Evolutionary conservation across 2,329 filamentous ascomycete species (phyloP).

Genomic region (Talaromyces islandicus): DNA sequence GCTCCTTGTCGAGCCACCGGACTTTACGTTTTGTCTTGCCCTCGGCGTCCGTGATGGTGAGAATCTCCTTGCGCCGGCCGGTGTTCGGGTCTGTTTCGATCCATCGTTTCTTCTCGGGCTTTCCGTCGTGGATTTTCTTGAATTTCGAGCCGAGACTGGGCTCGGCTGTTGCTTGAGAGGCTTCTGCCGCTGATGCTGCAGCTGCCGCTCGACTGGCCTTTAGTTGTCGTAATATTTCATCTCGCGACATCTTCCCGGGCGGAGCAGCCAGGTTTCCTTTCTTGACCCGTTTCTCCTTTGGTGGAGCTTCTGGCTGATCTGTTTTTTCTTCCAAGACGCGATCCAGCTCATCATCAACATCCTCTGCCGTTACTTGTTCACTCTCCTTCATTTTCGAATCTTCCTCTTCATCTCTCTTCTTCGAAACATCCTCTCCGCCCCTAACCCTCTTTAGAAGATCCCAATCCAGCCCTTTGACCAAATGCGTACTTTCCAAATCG

Average conservation of each 20-base stretch:
- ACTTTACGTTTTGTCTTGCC: conserved; percentile 59
- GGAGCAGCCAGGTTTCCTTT: conserved; percentile 46
- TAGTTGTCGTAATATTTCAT: conserved; percentile 55
- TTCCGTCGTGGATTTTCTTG: conserved; percentile 45
- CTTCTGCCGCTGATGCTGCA: conserved; percentile 30
- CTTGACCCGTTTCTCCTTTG: conserved; percentile 42
- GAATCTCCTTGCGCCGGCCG: conserved; percentile 49
- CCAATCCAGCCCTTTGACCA: conserved; percentile 89
- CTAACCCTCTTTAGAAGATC: conserved; percentile 52
- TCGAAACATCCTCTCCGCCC: conserved; percentile 51
- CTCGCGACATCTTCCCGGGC: conserved; percentile 47
- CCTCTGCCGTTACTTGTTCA: conserved; percentile 21
- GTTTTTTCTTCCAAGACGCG: conserved; percentile 34
- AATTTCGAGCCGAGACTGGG: conserved; percentile 51
- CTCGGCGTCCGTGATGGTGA: conserved; percentile 54
- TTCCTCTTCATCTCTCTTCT: conserved; percentile 19
- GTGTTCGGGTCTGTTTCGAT: conserved; percentile 49
- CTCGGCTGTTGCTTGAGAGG: conserved; percentile 35
- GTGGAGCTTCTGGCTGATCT: conserved; percentile 23
- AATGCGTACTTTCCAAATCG: conserved; percentile 71
- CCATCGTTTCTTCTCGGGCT: conserved; percentile 44
- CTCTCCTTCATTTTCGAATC: conserved; percentile 21
- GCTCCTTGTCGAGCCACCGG: conserved; percentile 44
- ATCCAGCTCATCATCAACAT: conserved; percentile 59
- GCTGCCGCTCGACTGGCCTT: conserved; percentile 47